Percentiles rank a stretch among this genome's conserved stretches.
Evolutionary conservation across 2,329 filamentous ascomycete genomes (phyloP).

Genomic region (Curvularia spicifera): DNA sequence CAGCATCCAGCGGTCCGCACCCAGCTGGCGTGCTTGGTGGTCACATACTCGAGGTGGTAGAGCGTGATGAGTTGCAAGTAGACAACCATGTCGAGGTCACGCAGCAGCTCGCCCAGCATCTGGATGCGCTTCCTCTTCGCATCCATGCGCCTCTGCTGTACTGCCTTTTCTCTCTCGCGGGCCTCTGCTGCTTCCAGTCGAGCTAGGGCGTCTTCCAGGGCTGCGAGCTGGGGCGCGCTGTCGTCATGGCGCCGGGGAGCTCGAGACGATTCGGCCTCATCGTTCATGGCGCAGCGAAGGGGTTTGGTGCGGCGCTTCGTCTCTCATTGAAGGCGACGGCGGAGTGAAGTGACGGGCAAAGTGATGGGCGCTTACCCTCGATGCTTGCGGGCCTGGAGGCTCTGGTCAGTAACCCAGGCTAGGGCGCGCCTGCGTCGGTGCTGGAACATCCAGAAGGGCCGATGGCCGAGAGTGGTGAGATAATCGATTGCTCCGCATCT

Average conservation of each 20-base stretch:
- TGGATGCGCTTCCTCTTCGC: conserved; percentile 46
- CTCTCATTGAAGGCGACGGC: conserved; percentile 38
- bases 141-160: conserved; percentile 39
- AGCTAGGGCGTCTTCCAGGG: conserved; percentile 22
- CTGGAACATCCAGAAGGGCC: conserved; percentile 41
- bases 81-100: conserved; percentile 64
- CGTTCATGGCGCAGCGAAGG: conserved; percentile 46
- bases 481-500: conserved; percentile 42
- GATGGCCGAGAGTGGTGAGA: conserved; percentile 46
- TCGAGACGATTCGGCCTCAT: conserved; percentile 49
- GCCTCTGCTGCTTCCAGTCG: conserved; percentile 30
- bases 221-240: conserved; percentile 20
- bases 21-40: conserved; percentile 1
- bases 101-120: conserved; percentile 62
- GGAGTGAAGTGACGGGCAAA: conserved; percentile 8
- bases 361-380: conserved; percentile 13
- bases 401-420: conserved; percentile 16
- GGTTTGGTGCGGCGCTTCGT: conserved; percentile 14
- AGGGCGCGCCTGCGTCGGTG: conserved; percentile 26
- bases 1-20: neutral
- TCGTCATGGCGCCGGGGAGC: conserved; percentile 32
- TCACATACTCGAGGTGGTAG: conserved; percentile 67
- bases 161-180: conserved; percentile 26
- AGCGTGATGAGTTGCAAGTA: conserved; percentile 67
- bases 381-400: conserved; percentile 7